Evolutionary conservation across 805 yeast genomes (phyloP), one percentile per base, ranked within the genome.

Genomic region (Monosporozyma yasuniensis): DNA sequence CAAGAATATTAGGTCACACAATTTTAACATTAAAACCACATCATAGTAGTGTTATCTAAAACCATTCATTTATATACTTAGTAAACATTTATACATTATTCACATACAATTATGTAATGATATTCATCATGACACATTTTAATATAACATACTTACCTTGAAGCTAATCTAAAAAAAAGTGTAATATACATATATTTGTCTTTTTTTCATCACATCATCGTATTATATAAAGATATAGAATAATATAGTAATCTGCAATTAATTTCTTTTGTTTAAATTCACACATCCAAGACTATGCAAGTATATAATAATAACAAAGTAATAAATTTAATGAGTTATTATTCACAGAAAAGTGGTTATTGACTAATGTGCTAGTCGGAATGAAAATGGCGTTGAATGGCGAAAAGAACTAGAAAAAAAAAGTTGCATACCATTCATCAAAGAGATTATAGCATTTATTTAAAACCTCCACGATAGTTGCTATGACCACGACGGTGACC

Each of bases 401-500:
- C 28, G 22, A 28, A 27, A 44, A 19, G 23, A 18, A 10, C 8
- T 11, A 22, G 30, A 28, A 11, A 46, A 32, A 21, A 44, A 22
- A 21, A 23, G 32, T 14, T 23, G 7, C 3, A 25, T 25, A 25
- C 27, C 27, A 25, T 25, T 25, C 27, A 25, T 19, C 4, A 22
- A 3, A 6, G 6, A 19, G 39, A 7, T 4, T 21, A n/a, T 19
- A 4, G n/a, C 23, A 23, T 14, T 5, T 45, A 23, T 19, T 19
- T 37, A 49, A 11, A 50, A 34, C 54, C 54, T n/a, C 58, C 54
- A 30, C 57, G 51, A 3, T 53, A 52, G 39, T 52, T 49, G 22
- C 56, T 46, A 18, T 57, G 32, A 21, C 63, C 57, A 39, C 61
- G 55, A 19, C 58, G 54, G 14, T 58, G 47, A 37, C 56, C 49